phyloP scores from a whole-genome alignment of 768 basidiomycete species.

The Holtermanniella nyarrowii region DNA sequence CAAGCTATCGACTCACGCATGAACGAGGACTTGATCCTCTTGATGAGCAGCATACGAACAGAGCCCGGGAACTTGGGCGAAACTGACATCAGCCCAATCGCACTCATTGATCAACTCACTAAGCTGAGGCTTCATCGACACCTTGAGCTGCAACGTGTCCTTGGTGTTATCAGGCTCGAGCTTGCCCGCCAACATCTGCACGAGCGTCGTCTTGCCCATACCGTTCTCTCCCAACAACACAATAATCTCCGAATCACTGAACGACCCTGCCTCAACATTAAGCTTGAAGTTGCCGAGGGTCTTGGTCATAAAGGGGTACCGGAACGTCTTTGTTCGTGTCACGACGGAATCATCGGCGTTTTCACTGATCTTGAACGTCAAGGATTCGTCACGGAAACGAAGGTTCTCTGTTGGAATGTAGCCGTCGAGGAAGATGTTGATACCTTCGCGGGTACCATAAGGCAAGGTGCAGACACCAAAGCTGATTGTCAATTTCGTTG shows the following conservation, averaged over 20 bases:
- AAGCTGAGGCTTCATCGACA: constrained; percentile 97
- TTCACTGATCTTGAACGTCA: constrained; percentile 96
- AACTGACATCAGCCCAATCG: constrained; percentile 39
- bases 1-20: constrained; percentile 51
- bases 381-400: constrained; percentile 89
- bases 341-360: constrained; percentile 79
- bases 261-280: constrained; percentile 75
- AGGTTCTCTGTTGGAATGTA: constrained; percentile 98
- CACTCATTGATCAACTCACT: constrained; percentile 40
- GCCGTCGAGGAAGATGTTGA: constrained; percentile 98
- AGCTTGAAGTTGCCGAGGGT: constrained; percentile 93
- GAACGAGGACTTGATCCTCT: constrained; percentile 87
- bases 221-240: constrained; percentile 99
- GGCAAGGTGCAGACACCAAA: constrained; percentile 99
- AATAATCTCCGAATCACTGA: constrained; percentile 99
- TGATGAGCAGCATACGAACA: constrained; percentile 88
- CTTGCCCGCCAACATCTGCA: constrained; percentile 87
- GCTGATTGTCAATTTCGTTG: constrained; percentile 54
- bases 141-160: constrained; percentile 64
- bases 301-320: constrained; percentile 93
- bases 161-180: constrained; percentile 66
- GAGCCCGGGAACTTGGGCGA: constrained; percentile 94
- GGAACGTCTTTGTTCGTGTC: constrained; percentile 79
- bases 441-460: constrained; percentile 95
- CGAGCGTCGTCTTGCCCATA: constrained; percentile 97